Conservation (phyloP, 2,329 filamentous ascomycete species). For the Thelonectria blattea region DNA sequence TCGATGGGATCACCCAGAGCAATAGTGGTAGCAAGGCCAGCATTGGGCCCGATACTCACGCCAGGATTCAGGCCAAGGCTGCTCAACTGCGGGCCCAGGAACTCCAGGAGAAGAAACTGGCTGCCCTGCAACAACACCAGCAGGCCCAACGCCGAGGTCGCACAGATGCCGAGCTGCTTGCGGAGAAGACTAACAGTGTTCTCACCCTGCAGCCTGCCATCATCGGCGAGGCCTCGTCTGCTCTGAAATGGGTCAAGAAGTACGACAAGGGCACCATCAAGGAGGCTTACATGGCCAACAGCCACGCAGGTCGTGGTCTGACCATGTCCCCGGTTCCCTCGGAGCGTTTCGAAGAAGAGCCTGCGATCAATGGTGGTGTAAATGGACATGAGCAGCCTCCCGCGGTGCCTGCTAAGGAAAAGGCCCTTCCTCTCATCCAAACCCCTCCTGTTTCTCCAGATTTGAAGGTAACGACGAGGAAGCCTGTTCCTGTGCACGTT, state of each 20-base stretch:
- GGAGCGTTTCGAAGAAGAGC: constrained; percentile 39
- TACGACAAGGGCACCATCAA: constrained; percentile 91
- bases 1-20: constrained; percentile 53
- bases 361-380: constrained; percentile 16
- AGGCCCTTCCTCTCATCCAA: constrained; percentile 23
- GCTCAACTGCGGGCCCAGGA: constrained; percentile 79
- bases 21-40: constrained; percentile 74
- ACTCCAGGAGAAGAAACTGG: constrained; percentile 60
- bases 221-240: constrained; percentile 84
- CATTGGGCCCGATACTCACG: constrained; percentile 89
- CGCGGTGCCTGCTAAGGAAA: constrained; percentile 51
- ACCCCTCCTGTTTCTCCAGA: constrained; percentile 36
- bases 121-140: constrained; percentile 44
- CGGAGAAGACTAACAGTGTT: constrained; percentile 84
- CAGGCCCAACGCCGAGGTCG: constrained; percentile 56
- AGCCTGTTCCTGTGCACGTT: constrained; percentile 18
- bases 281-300: constrained; percentile 82
- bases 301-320: constrained; percentile 71
- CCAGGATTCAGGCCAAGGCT: constrained; percentile 89
- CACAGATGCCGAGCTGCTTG: constrained; percentile 62
- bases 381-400: constrained; percentile 41
- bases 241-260: constrained; percentile 95
- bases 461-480: constrained; percentile 27
- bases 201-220: constrained; percentile 87
- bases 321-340: constrained; percentile 44